phyloP scores from a whole-genome alignment of 164 flowering plant genomes.

The Nelumbo lutea region DNA sequence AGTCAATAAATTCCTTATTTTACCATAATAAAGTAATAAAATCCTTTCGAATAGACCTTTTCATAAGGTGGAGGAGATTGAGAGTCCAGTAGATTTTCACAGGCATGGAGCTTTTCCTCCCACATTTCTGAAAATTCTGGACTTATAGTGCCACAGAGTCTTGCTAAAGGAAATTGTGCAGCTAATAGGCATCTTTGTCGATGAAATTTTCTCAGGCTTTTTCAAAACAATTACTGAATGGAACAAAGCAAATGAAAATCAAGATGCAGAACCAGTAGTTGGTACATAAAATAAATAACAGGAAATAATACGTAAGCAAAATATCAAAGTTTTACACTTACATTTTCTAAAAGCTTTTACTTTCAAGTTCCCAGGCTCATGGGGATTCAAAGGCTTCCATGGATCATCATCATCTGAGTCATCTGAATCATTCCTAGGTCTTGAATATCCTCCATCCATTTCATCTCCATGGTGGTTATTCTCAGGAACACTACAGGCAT shows the following conservation, averaged over 20 bases:
- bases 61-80: constrained; percentile 59
- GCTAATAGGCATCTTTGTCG: constrained; percentile 27
- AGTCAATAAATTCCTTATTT: too few relatives aligned
- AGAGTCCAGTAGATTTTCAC: constrained; percentile 27
- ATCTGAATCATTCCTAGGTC: constrained; percentile 21
- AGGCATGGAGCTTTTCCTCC: constrained; percentile 33
- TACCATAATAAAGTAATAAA: background rate
- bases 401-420: constrained; percentile 53
- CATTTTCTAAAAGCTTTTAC: constrained; percentile 81
- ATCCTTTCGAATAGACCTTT: constrained; percentile 41
- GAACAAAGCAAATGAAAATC: background rate
- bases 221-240: constrained; percentile 46
- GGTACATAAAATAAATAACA: constrained; percentile 1
- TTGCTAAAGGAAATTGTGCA: constrained; percentile 68
- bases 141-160: constrained; percentile 53
- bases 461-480: constrained; percentile 32
- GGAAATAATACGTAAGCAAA: constrained; percentile 1
- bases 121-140: constrained; percentile 59
- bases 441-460: constrained; percentile 37
- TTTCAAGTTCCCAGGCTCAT: constrained; percentile 85
- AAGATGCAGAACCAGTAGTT: background rate
- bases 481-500: constrained; percentile 23
- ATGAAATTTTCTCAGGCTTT: constrained; percentile 27
- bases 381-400: constrained; percentile 96
- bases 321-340: constrained; percentile 13